A percentile compares a stretch with the other conserved stretches of the same genome.
These are phyloP conservation scores for Plenodomus tracheiphilus DNA, from an alignment of 2,329 filamentous ascomycete genomes.

Conservation along the genomic window DNA sequence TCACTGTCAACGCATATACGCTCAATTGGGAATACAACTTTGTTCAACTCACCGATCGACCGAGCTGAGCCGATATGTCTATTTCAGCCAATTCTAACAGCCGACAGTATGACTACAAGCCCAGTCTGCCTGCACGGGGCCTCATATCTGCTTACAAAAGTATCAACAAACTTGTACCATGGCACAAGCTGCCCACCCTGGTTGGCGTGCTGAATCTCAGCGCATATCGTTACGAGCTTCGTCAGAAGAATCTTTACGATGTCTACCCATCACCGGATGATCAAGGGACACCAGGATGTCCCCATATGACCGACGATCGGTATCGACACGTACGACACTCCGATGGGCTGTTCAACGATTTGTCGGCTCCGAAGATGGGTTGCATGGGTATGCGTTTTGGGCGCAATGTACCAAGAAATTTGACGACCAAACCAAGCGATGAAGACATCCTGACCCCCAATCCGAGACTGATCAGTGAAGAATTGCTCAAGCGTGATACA, in stretches of 20 bases:
- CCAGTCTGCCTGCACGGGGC: conserved; percentile 13
- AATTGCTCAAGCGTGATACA: conserved; percentile 47
- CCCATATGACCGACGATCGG: conserved; percentile 36
- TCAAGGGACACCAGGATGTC: conserved; percentile 41
- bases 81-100: background rate
- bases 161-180: conserved; percentile 47
- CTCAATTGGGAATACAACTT: no score
- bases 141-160: conserved; percentile 43
- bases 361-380: conserved; percentile 50
- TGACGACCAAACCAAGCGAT: conserved; percentile 44
- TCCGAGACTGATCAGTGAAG: conserved; percentile 49
- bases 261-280: conserved; percentile 43
- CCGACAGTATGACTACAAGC: conserved; percentile 9
- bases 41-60: background rate
- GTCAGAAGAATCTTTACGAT: conserved; percentile 51
- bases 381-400: conserved; percentile 52
- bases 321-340: conserved; percentile 47
- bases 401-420: conserved; percentile 48
- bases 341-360: conserved; percentile 51
- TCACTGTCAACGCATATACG: no score
- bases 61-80: background rate
- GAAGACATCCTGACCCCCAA: conserved; percentile 51
- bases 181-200: conserved; percentile 49
- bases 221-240: conserved; percentile 49
- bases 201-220: conserved; percentile 50